Percentiles rank a stretch among this genome's conserved stretches.
phyloP scores from a whole-genome alignment of 192 early-diverging fungal genomes.

The Dimargaris xerosporica region DNA sequence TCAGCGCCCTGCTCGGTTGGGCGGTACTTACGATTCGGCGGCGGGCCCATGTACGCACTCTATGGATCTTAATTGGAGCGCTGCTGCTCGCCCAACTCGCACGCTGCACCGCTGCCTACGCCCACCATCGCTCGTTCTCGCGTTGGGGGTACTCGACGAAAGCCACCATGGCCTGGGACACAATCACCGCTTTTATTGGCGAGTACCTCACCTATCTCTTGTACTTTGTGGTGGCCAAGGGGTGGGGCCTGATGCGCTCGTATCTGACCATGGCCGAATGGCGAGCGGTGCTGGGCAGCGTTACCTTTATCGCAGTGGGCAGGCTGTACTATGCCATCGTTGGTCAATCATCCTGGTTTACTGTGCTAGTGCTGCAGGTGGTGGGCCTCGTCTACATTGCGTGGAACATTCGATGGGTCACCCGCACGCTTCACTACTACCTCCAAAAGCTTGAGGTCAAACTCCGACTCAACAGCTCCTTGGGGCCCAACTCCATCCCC shows the following conservation, averaged over 20 bases:
- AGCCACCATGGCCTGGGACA: background rate
- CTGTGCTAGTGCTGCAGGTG: background rate
- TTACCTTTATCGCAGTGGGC: background rate
- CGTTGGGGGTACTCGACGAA: background rate
- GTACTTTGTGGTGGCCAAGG: background rate
- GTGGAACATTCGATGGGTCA: too few relatives aligned
- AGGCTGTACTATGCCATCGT: background rate
- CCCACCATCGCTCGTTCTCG: background rate
- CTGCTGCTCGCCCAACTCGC: background rate
- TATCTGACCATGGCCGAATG: constrained; percentile 2
- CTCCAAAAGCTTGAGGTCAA: too few relatives aligned
- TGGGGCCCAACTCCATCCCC: too few relatives aligned
- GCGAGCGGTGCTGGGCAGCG: background rate
- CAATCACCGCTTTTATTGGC: background rate
- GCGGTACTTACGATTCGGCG: background rate
- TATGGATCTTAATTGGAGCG: background rate
- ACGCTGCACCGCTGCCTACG: background rate
- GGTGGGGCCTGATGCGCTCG: background rate
- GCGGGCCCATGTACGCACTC: background rate
- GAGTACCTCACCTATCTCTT: background rate
- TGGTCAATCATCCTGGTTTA: background rate
- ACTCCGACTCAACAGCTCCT: too few relatives aligned
- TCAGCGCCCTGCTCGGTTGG: background rate
- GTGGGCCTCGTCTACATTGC: too few relatives aligned
- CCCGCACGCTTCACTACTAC: too few relatives aligned